Percentiles rank a stretch among this genome's conserved stretches.
phyloP scores from a whole-genome alignment of 257 asterid genomes.

The Scutellaria minor region DNA sequence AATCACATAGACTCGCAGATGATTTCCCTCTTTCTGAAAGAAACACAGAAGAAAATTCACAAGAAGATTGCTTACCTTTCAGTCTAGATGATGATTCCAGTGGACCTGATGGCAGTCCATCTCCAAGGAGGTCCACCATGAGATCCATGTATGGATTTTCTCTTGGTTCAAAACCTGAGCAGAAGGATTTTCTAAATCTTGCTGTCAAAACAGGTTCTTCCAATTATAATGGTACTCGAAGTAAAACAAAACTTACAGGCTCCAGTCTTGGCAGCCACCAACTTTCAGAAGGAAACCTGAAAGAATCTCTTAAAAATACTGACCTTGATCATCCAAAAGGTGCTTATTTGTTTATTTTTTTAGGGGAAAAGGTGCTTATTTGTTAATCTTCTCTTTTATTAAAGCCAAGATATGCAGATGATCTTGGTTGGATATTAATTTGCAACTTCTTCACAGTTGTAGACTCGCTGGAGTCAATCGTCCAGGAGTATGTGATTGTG shows the following conservation, averaged over 20 bases:
- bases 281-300: slow-evolving; percentile 61
- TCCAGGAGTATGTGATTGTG: slow-evolving; percentile 91
- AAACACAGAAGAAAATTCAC: slow-evolving; percentile 58
- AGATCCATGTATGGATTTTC: slow-evolving; percentile 67
- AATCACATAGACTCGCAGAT: slow-evolving; percentile 48
- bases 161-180: slow-evolving; percentile 55
- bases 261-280: slow-evolving; percentile 49
- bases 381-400: slow-evolving; percentile 28
- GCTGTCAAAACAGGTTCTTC: slow-evolving; percentile 44
- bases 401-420: slow-evolving; percentile 20
- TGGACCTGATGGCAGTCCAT: slow-evolving; percentile 60
- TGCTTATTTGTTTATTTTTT: slow-evolving; percentile 35
- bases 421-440: slow-evolving; percentile 32
- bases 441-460: slow-evolving; percentile 48
- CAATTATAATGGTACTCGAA: slow-evolving; percentile 39
- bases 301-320: slow-evolving; percentile 55
- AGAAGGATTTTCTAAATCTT: slow-evolving; percentile 45
- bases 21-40: slow-evolving; percentile 56
- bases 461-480: slow-evolving; percentile 81
- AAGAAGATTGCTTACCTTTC: slow-evolving; percentile 82
- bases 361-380: slow-evolving; percentile 53
- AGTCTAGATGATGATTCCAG: slow-evolving; percentile 72
- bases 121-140: slow-evolving; percentile 51
- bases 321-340: slow-evolving; percentile 59
- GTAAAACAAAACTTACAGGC: slow-evolving; percentile 43